These are phyloP conservation scores for Epichloe glyceriae DNA, from an alignment of 2,329 filamentous ascomycete species.

Conservation along the genomic window DNA sequence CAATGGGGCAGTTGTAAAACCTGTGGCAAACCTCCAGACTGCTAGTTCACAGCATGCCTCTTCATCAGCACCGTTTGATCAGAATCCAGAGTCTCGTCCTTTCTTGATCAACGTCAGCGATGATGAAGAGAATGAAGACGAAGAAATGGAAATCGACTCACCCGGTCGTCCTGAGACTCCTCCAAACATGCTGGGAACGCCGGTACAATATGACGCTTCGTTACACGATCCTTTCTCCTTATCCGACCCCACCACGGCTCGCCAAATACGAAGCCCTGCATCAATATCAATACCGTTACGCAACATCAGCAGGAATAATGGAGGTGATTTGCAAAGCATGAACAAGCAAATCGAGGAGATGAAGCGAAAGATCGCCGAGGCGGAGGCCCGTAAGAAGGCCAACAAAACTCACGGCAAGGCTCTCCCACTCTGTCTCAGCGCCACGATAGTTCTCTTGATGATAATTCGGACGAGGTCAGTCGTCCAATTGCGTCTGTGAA, in stretches of 20 bases:
- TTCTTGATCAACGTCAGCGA: slow-evolving; percentile 83
- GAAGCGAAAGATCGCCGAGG: slow-evolving; percentile 44
- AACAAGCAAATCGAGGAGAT: slow-evolving; percentile 48
- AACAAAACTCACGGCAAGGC: slow-evolving; percentile 20
- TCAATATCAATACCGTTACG: slow-evolving; percentile 25
- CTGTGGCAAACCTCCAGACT: slow-evolving; percentile 54
- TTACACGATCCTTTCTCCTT: slow-evolving; percentile 34
- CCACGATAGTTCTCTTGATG: slow-evolving; percentile 14
- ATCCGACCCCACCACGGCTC: slow-evolving; percentile 25
- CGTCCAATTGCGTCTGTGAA: background rate
- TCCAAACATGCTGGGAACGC: slow-evolving; percentile 17
- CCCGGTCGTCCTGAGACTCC: slow-evolving; percentile 29
- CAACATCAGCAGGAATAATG: slow-evolving; percentile 19
- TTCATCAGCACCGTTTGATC: slow-evolving; percentile 32
- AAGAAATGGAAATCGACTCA: slow-evolving; percentile 49
- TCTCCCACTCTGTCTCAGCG: slow-evolving; percentile 19
- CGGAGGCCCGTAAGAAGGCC: slow-evolving; percentile 40
- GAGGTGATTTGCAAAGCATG: slow-evolving; percentile 34
- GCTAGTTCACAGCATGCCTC: slow-evolving; percentile 36
- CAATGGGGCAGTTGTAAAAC: slow-evolving; percentile 16
- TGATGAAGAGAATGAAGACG: slow-evolving; percentile 47
- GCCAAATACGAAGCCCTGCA: slow-evolving; percentile 28
- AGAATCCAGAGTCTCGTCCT: slow-evolving; percentile 42
- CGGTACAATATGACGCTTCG: slow-evolving; percentile 22
- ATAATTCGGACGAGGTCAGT: slow-evolving; percentile 11